A percentile compares a stretch with the other conserved stretches of the same genome.
Evolutionary conservation across 2,329 filamentous ascomycete species (phyloP).

Genomic region (Epichloe coenophiala): DNA sequence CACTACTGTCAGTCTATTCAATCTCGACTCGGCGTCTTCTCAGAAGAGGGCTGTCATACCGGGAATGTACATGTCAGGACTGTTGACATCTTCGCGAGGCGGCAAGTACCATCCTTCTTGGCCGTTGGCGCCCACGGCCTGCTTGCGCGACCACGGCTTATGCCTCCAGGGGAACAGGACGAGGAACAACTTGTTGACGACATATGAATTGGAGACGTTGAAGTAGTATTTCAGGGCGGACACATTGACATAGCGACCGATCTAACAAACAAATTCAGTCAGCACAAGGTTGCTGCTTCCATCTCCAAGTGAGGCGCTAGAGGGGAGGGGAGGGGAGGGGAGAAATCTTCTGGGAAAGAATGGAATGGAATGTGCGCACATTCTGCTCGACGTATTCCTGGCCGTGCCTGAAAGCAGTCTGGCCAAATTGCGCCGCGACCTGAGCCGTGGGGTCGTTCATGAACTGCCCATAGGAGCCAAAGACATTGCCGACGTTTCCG

Average conservation of each 20-base stretch:
- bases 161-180: constrained; percentile 97
- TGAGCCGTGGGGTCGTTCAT: constrained; percentile 93
- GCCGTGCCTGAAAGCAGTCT: constrained; percentile 79
- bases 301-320: too few species aligned
- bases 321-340: too few species aligned
- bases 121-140: constrained; percentile 55
- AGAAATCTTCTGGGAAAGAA: not conserved
- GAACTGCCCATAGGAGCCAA: constrained; percentile 74
- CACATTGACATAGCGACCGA: constrained; percentile 72
- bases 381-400: constrained; percentile 95
- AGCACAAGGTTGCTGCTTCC: constrained; percentile 2
- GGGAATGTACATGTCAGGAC: constrained; percentile 98
- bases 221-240: constrained; percentile 96
- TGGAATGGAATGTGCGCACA: constrained; percentile 36
- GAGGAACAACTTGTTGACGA: constrained; percentile 81
- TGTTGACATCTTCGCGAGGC: constrained; percentile 90
- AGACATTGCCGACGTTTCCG: constrained; percentile 37
- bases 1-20: constrained; percentile 11
- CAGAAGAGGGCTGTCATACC: constrained; percentile 18
- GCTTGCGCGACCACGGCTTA: constrained; percentile 91
- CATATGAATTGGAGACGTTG: constrained; percentile 96
- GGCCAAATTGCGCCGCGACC: constrained; percentile 87
- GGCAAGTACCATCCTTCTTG: constrained; percentile 72
- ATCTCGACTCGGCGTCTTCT: too few species aligned
- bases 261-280: constrained; percentile 19